phyloP scores from a whole-genome alignment of 1,284 basidiomycete species.

The Puccinia coronata region DNA sequence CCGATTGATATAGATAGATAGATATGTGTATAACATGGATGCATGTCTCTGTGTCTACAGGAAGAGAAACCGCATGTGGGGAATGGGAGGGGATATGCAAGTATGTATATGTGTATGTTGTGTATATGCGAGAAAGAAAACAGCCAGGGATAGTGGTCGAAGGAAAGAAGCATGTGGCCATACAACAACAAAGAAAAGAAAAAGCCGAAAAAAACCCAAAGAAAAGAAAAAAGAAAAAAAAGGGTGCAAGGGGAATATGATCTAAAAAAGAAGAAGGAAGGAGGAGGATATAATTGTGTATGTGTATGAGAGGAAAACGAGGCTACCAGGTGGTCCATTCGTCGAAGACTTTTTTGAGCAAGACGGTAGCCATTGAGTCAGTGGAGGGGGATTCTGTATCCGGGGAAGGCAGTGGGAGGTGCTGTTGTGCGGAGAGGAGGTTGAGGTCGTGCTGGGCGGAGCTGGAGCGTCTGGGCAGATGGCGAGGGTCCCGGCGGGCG shows the following conservation, averaged over 20 bases:
- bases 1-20: no score
- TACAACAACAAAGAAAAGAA: no score
- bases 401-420: not conserved
- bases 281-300: no score
- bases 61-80: no score
- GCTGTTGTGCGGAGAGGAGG: not conserved
- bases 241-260: not conserved
- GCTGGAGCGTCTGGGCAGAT: not conserved
- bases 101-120: no score
- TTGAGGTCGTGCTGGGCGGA: not conserved
- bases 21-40: no score
- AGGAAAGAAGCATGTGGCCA: no score
- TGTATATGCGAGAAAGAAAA: no score
- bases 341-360: constrained; percentile 1
- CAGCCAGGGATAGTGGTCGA: no score
- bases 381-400: not conserved
- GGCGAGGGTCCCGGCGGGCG: not conserved
- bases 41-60: no score
- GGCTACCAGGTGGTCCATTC: constrained; percentile 15
- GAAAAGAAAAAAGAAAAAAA: not conserved
- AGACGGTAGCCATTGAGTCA: not conserved
- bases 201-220: not conserved
- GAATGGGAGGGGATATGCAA: no score
- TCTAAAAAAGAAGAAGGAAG: not conserved
- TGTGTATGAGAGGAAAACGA: no score